Percentiles rank a stretch among this genome's conserved stretches.
phyloP scores from a whole-genome alignment of 176 grass and related monocot genomes.

The Chloris gayana region DNA sequence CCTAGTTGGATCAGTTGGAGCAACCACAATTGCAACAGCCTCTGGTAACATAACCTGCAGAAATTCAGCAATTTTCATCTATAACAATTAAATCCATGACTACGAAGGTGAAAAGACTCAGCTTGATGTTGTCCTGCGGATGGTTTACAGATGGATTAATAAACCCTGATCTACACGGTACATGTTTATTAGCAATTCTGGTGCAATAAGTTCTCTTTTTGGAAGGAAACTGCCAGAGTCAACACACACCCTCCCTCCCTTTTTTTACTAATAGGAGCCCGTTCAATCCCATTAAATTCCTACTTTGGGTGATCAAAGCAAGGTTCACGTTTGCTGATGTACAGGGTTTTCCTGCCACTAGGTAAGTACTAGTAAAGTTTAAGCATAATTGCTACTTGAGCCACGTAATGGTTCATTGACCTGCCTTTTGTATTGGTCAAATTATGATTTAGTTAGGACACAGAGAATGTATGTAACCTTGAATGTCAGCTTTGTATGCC shows the following conservation, averaged over 20 bases:
- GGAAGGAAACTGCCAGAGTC: neutral
- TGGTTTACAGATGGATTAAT: neutral
- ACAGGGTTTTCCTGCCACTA: neutral
- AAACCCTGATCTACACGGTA: neutral
- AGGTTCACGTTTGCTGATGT: conserved; percentile 1
- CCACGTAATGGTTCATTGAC: no score
- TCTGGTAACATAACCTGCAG: conserved; percentile 91
- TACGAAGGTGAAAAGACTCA: conserved; percentile 11
- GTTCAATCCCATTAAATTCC: no score
- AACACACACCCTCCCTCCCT: no score
- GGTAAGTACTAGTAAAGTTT: neutral
- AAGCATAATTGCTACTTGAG: neutral
- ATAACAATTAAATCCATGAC: neutral
- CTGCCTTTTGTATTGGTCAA: neutral
- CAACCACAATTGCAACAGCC: conserved; percentile 89
- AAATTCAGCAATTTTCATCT: conserved; percentile 7
- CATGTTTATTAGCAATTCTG: conserved; percentile 11
- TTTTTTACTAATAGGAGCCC: no score
- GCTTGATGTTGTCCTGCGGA: neutral
- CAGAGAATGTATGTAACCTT: neutral
- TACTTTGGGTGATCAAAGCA: neutral
- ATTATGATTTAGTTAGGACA: neutral
- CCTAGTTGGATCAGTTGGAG: conserved; percentile 90
- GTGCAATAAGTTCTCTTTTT: neutral
- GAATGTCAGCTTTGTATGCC: neutral